These are phyloP conservation scores for Castanea crenata DNA, from an alignment of 306 rosid genomes.

Conservation along the genomic window DNA sequence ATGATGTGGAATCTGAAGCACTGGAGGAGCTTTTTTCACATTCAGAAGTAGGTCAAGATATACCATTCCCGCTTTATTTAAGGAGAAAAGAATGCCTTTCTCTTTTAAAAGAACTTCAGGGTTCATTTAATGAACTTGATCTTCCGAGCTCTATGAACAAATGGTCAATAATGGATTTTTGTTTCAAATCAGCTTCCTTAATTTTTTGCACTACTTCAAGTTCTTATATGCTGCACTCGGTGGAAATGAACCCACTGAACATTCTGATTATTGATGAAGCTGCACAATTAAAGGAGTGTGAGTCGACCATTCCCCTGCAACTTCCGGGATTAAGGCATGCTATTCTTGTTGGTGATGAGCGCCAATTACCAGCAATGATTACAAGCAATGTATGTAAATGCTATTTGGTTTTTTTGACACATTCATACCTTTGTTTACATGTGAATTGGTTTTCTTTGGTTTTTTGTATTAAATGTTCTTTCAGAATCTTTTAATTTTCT, in stretches of 20 bases:
- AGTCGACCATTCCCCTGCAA: slow-evolving; percentile 63
- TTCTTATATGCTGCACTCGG: slow-evolving; percentile 49
- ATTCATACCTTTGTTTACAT: not conserved
- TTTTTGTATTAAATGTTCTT: not conserved
- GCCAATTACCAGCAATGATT: slow-evolving; percentile 68
- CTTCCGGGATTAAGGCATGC: slow-evolving; percentile 53
- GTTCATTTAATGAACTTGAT: slow-evolving; percentile 39
- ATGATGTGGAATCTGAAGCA: slow-evolving; percentile 23
- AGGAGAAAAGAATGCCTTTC: slow-evolving; percentile 46
- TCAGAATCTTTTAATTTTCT: not conserved
- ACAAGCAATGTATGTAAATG: slow-evolving; percentile 49
- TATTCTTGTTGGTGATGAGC: slow-evolving; percentile 78
- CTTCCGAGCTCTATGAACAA: slow-evolving; percentile 32
- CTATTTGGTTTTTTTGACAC: not conserved
- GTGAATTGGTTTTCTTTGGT: not conserved
- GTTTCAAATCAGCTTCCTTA: slow-evolving; percentile 55
- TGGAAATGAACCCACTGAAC: slow-evolving; percentile 35
- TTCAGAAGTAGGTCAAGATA: not conserved
- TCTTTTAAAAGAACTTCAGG: slow-evolving; percentile 32
- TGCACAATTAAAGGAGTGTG: slow-evolving; percentile 75
- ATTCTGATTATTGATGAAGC: slow-evolving; percentile 78
- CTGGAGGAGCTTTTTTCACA: slow-evolving; percentile 46
- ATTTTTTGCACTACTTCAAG: slow-evolving; percentile 70
- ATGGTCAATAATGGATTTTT: slow-evolving; percentile 36
- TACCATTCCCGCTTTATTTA: slow-evolving; percentile 13